Evolutionary conservation across 2,329 filamentous ascomycete species (phyloP), one percentile per base, ranked within the genome.

Genomic region (Fusarium luffae): DNA sequence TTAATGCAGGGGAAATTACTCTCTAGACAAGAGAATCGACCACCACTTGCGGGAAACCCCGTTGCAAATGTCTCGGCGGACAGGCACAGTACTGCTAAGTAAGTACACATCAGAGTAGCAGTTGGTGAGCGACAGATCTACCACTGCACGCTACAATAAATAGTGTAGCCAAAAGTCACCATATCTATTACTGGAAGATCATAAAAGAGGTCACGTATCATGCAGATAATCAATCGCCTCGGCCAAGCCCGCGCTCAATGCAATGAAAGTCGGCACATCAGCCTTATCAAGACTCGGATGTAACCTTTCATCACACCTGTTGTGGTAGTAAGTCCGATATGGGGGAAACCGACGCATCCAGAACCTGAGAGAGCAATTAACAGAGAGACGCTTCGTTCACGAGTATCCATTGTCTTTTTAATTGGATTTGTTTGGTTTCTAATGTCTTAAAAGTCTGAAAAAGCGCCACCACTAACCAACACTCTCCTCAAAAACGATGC

Each of bases 1-100:
- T 67, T 73, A 67, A 70, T 74, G 71, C 71, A 74, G 69, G 71
- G 71, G 71, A 74, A 69, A 74, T 74, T 74, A 50, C 62, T 54
- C 65, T 42, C 23, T 44, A 10, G 21, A 49, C 41, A 43, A 28
- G 32, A 50, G 25, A 50, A 37, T 62, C 23, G 25, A 40, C 60
- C n/a, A 42, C 58, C 44, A 66, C 50, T 40, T 25, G 37, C 44
- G 42, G 54, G 54, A 55, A 40, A 43, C 41, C 34, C 59, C 60
- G 46, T 57, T 59, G 23, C 34, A 59, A 44, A 54, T 48, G 42
- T 65, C 52, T 65, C 21, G 37, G 23, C 30, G 40, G 37, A 23
- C 19, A 14, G 32, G 21, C 23, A 23, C 14, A 27, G n/a, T 21
- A 25, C 32, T 44, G 18, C 19, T 61, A 41, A 7, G 32, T 18